A percentile compares a stretch with the other conserved stretches of the same genome.
These are phyloP conservation scores for Malassezia vespertilionis DNA, from an alignment of 1,284 basidiomycete species.

Conservation along the genomic window DNA sequence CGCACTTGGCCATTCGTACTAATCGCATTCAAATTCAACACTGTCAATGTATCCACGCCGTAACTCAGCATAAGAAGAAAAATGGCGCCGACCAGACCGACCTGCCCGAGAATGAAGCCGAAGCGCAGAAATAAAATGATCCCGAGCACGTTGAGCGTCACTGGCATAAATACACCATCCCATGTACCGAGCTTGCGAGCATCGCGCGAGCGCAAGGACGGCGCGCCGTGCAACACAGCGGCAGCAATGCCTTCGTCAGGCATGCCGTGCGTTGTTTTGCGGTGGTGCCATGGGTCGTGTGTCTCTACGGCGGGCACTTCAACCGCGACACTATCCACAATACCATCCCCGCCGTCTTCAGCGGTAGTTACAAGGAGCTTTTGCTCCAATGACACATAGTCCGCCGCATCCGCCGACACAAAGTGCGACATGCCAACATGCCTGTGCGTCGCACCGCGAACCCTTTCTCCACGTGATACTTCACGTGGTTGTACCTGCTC, in stretches of 20 bases:
- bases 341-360: too few relatives aligned
- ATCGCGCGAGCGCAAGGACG: background rate
- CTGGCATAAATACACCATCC: constrained; percentile 46
- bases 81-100: constrained; percentile 38
- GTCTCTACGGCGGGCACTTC: too few relatives aligned
- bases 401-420: constrained; percentile 31
- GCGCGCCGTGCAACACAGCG: background rate
- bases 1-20: constrained; percentile 46
- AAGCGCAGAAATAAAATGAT: constrained; percentile 47
- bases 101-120: constrained; percentile 45
- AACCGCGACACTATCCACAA: too few relatives aligned
- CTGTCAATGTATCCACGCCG: constrained; percentile 41
- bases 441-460: background rate
- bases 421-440: constrained; percentile 36
- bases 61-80: constrained; percentile 37
- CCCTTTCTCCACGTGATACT: background rate
- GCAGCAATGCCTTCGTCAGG: constrained; percentile 14
- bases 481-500: background rate
- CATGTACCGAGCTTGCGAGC: constrained; percentile 45
- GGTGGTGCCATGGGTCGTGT: too few relatives aligned
- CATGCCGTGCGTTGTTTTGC: too few relatives aligned
- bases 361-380: constrained; percentile 39
- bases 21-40: constrained; percentile 44
- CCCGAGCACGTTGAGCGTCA: constrained; percentile 45
- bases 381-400: constrained; percentile 36